Base-by-base conservation (phyloP, 163 green algal genomes). In the Scenedesmus sp. region DNA sequence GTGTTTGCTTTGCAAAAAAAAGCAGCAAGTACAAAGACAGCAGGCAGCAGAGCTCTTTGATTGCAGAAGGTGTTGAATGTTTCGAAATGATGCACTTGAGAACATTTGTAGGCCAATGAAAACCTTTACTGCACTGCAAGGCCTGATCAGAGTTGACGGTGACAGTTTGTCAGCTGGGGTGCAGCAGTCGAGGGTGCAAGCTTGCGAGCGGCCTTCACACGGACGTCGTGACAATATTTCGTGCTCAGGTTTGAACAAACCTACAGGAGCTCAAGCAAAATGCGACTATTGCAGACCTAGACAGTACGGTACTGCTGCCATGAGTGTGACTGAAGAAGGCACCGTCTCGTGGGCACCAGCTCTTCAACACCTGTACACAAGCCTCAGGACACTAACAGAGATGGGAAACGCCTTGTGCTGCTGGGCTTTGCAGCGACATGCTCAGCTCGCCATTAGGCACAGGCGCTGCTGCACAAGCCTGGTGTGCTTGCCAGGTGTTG, bases 141-240 rank as follows among this genome's bases (percentile, higher is more conserved):
- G 26, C 66, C 16, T 76, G 66, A 76, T 26, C 66, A 76, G 66
- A 34, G 18, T 18, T 16, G 26, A 26, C 26, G 66, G n/a, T 18
- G 66, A 76, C 66, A 76, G 66, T 76, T 46, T 76, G 66, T 76
- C 66, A 76, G 66, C 66, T 76, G 66, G 34, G 66, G 66, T 76
- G 66, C 66, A 76, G 66, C 66, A 76, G 66, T 76, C 66, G 66
- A 26, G 66, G 66, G 66, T 26, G 66, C 66, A 76, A 76, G 66
- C 16, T 76, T 18, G 66, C 66, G 26, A 34, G 66, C 16, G 26
- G 66, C 66, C 16, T 34, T 26, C 0, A 23, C 8, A 4, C 18
- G 16, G 62, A 70, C 62, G 4, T 3, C 12, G 16, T 70, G 10
- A 70, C 12, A 15, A 18, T 70, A 0, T 8, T 64, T 64, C 59